Evolutionary conservation across 768 basidiomycete genomes (phyloP).

Genomic region (Macrolepiota albuminosa): DNA sequence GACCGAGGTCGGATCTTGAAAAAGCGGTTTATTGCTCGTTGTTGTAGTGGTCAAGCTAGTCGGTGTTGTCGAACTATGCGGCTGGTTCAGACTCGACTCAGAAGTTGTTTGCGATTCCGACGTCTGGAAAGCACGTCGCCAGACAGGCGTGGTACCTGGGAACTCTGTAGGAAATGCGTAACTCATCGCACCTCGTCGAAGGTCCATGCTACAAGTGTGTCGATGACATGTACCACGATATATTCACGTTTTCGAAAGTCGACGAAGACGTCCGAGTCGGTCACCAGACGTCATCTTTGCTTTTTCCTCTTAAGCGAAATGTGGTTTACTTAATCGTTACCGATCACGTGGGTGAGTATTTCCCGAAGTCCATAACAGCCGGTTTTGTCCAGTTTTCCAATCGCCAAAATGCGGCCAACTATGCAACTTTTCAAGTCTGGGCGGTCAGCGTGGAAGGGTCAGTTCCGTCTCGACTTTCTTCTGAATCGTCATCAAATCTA

Average conservation of each 20-base stretch:
- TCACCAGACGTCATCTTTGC: constrained; percentile 3
- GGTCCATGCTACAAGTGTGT: neutral
- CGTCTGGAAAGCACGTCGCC: constrained; percentile 7
- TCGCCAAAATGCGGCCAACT: constrained; percentile 54
- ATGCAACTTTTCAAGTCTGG: constrained; percentile 52
- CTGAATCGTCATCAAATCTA: neutral
- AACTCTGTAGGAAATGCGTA: neutral
- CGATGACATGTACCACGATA: neutral
- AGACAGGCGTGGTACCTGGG: neutral
- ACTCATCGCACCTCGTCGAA: neutral
- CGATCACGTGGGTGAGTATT: constrained; percentile 4
- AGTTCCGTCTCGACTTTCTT: constrained; percentile 2
- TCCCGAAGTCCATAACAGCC: neutral
- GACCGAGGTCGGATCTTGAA: constrained; percentile 19
- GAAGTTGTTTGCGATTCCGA: neutral
- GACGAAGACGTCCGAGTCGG: neutral
- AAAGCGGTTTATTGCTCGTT: constrained; percentile 18
- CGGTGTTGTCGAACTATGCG: neutral
- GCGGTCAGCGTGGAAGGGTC: constrained; percentile 86
- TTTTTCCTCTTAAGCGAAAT: neutral
- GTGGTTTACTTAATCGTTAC: neutral
- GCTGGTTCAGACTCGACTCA: neutral
- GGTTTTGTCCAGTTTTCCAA: neutral
- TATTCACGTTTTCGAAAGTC: neutral
- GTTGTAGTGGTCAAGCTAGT: neutral